These are phyloP conservation scores for Trichophaea hybrida DNA, from an alignment of 2,329 filamentous ascomycete species.

Conservation along the genomic window DNA sequence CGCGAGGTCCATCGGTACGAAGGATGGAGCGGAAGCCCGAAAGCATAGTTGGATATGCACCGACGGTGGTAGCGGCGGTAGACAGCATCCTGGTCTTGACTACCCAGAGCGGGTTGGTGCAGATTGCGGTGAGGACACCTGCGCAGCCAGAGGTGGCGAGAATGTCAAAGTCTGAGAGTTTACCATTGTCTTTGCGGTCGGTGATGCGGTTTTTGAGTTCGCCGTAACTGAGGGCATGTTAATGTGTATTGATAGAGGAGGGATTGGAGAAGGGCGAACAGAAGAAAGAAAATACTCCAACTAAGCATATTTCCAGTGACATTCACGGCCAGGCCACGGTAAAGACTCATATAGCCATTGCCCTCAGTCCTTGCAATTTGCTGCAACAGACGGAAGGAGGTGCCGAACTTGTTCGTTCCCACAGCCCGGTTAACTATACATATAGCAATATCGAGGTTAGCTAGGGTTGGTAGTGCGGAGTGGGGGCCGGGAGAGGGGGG, in stretches of 20 bases:
- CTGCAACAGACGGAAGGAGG: conserved; percentile 40
- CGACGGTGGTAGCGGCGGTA: conserved; percentile 52
- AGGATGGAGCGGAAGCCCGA: conserved; percentile 55
- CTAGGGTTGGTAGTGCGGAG: neutral
- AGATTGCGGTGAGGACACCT: conserved; percentile 52
- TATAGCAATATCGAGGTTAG: conserved; percentile 4
- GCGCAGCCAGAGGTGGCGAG: conserved; percentile 27
- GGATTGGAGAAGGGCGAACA: conserved; percentile 34
- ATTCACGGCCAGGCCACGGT: conserved; percentile 81
- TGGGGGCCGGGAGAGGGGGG: neutral
- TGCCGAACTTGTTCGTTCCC: conserved; percentile 37
- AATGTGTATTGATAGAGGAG: neutral
- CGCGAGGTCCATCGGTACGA: conserved; percentile 54
- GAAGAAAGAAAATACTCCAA: conserved; percentile 87
- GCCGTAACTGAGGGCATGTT: conserved; percentile 33
- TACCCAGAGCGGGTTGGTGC: conserved; percentile 96
- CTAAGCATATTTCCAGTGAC: conserved; percentile 77
- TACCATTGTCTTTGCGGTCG: conserved; percentile 12
- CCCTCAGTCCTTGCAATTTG: conserved; percentile 40
- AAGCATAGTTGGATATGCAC: conserved; percentile 68
- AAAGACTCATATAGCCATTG: conserved; percentile 49
- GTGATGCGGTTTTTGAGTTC: conserved; percentile 24
- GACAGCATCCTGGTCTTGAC: conserved; percentile 95
- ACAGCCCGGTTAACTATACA: conserved; percentile 39
- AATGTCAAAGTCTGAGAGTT: conserved; percentile 25